phyloP scores from a whole-genome alignment of 2,329 filamentous ascomycete species.

The Aspergillus tubingensis region DNA sequence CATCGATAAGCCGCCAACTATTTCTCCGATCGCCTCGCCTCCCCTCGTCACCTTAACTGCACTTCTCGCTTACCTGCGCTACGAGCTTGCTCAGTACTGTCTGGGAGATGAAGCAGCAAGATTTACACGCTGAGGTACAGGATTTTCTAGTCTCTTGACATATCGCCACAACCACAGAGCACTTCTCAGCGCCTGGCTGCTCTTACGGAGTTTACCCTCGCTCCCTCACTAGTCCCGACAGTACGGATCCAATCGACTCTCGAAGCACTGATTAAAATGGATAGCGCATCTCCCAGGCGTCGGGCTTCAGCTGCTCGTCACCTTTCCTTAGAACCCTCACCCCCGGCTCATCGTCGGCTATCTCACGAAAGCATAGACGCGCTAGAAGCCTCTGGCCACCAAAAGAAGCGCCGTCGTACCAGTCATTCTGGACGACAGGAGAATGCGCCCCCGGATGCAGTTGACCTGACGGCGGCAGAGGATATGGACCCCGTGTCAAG shows the following conservation, averaged over 20 bases:
- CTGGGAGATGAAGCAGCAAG: neutral
- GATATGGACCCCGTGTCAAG: constrained; percentile 45
- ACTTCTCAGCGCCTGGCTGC: neutral
- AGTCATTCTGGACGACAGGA: constrained; percentile 6
- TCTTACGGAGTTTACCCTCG: neutral
- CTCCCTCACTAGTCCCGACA: neutral
- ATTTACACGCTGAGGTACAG: neutral
- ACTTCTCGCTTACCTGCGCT: neutral
- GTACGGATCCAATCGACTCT: neutral
- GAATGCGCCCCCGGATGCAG: constrained; percentile 44
- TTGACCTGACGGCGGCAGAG: constrained; percentile 53
- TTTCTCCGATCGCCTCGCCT: constrained; percentile 2
- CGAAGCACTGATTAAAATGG: neutral
- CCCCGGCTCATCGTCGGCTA: neutral
- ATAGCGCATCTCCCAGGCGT: neutral
- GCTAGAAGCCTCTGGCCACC: neutral
- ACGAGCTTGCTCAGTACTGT: neutral
- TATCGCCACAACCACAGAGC: neutral
- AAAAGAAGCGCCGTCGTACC: constrained; percentile 20
- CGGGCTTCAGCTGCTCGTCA: neutral
- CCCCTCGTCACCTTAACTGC: neutral
- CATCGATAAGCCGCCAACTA: constrained; percentile 18
- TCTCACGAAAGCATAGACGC: constrained; percentile 1
- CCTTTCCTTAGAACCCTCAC: neutral
- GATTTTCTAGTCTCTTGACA: neutral